Evolutionary conservation across 208 protist genomes (phyloP), one percentile per base, ranked within the genome.

Genomic region (Crithidia brevicula): DNA sequence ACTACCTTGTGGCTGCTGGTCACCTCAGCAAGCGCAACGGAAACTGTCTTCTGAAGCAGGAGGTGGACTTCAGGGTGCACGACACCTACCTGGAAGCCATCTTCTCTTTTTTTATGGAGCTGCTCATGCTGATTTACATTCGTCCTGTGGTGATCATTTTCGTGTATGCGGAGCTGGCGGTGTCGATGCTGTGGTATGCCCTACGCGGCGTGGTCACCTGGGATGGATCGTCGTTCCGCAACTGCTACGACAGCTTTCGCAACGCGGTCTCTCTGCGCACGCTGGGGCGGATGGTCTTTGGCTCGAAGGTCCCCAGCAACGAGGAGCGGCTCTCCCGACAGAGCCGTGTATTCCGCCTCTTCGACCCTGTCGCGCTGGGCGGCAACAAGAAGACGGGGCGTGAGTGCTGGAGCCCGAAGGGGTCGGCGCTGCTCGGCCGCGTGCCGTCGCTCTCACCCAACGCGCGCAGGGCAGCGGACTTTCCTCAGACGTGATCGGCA

Each of bases 101-200:
- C 43, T 78, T 76, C 61, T 75, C 57, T 27, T 63, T 83, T 22
- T 53, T 82, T 20, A 64, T 85, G 50, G 81, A 86, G 72, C 42
- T 79, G 22, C 52, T 79, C 33, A 67, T 91, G 47, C 22, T 91
- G 16, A 66, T 95, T 6, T 79, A 73, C 69, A 52, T 95, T 40
- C 78, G 78, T 0, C 85, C 81, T 1, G 54, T 86, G 3, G 57
- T 85, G 22, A 71, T 83, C n/a, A 42, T 79, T 3, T 81, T 42
- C 47, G 79, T 95, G 33, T 90, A 90, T 67, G 57, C 58, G n/a
- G 84, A 93, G 59, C 72, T 93, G 22, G 53, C 67, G 18, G 33
- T 82, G 62, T 82, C 81, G 51, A 73, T 85, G 53, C 20, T 45
- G 70, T 80, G 47, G 68, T 47, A 77, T 59, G 47, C 62, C 45